Evolutionary conservation across 495 filamentous ascomycete species (phyloP), one percentile per base, ranked within the genome.

Genomic region (Podospora bellae-mahoneyi): DNA sequence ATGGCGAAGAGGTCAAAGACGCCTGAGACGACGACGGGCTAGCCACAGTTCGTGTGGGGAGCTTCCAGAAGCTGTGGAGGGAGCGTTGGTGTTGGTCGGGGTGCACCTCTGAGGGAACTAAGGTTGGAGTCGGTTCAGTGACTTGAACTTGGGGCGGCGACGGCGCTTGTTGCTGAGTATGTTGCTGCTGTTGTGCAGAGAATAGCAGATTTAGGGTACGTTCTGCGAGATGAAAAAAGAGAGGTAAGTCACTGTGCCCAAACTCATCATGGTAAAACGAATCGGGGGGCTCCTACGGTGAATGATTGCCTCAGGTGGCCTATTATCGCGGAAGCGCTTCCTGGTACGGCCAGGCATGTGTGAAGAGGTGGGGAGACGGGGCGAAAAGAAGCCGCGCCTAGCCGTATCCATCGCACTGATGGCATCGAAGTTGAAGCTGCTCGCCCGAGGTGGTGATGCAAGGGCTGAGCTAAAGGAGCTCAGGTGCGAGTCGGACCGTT

Each of bases 401-500:
- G 67, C 53, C 1, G 68, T 66, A 16, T 69, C 66, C 71, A 78
- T 73, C 19, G 71, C 65, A 4, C 59, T 65, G n/a, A 73, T 70
- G 19, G 66, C 63, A 30, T 69, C 55, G 53, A 78, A 75, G 59
- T 75, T 74, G 69, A 78, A 75, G 63, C 60, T 64, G 56, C 64
- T 69, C 48, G 57, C 64, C 30, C 73, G 71, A 5, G 75, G 66
- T 0, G 81, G 73, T 15, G 79, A 82, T 28, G 76, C 76, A 71
- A 79, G 79, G 44, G 75, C 60, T 34, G 79, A 75, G 57, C 72
- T 77, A 26, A 79, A 76, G 62, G 79, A 83, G 9, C 9, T 32
- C 66, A 83, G 68, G 65, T 83, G 81, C n/a, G 80, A 81, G 60
- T 81, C 81, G 75, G 83, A 84, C 20, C 83, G 75, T 77, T 84